Percentiles rank a stretch among this genome's conserved stretches.
Evolutionary conservation across 2,329 filamentous ascomycete genomes (phyloP).

Genomic region (Fusarium praegraminearum): DNA sequence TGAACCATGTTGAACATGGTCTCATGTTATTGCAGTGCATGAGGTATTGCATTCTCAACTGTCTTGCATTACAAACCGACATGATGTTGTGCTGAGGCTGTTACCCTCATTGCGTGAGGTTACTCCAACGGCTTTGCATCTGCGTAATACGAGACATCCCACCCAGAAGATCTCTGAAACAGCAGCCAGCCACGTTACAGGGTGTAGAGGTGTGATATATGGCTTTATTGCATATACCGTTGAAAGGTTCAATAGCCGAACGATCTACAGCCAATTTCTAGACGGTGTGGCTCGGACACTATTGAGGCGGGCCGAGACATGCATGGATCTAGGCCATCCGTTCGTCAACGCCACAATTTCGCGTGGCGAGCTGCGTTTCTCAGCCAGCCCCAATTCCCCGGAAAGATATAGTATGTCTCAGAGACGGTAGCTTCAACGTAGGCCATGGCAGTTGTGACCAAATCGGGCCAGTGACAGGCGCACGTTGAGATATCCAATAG

Average conservation of each 20-base stretch:
- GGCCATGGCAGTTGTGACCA: rapidly evolving
- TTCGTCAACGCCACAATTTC: background rate
- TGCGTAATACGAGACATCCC: background rate
- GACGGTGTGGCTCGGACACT: background rate
- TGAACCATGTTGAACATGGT: background rate
- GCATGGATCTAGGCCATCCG: background rate
- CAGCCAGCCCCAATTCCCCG: background rate
- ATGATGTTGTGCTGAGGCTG: background rate
- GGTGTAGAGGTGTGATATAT: background rate
- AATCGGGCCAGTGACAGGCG: background rate
- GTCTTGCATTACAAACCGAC: background rate
- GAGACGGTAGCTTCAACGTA: background rate
- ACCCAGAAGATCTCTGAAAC: background rate
- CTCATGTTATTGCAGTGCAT: too few species aligned
- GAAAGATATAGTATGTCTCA: rapidly evolving
- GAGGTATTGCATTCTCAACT: too few species aligned
- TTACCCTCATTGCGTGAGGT: background rate
- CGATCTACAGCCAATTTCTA: rapidly evolving
- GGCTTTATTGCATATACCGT: background rate
- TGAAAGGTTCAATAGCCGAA: background rate
- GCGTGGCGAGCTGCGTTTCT: background rate
- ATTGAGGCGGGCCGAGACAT: slow-evolving; percentile 3
- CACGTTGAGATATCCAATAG: rapidly evolving
- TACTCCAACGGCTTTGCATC: background rate
- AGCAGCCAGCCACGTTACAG: background rate